Evolutionary conservation across 352 stramenopile species (phyloP), one percentile per base, ranked within the genome.

Genomic region (Globisporangium abappressorium): DNA sequence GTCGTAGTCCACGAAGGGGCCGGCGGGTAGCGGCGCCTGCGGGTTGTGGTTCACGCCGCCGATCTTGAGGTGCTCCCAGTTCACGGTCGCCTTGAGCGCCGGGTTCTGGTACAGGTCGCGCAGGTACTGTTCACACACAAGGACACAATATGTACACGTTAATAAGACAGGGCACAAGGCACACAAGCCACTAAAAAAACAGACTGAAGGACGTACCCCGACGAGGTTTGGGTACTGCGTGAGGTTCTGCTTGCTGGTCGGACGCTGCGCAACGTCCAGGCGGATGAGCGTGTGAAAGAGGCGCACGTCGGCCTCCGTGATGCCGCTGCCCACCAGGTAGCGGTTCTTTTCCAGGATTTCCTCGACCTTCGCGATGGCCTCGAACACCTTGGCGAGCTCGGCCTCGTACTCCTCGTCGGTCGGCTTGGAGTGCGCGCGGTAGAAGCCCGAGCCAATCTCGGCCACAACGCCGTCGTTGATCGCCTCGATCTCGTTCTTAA

Each of bases 41-140:
- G 78, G 73, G 64, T 97, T 89, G 22, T 70, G 84, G 33, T 77
- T 80, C 70, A 85, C 96, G 71, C 97, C 97, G 71, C 96, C 88
- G 30, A 71, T 73, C 74, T 94, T 95, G 76, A 97, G 95, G 70
- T 97, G 87, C 22, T 89, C 61, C 78, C 97, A 95, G 65, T 95
- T 74, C 5, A 95, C 73, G 11, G 81, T 85, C 22, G 78, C 72
- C 22, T 78, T 36, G 18, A 97, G 70, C 8, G 72, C 84, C 22
- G 77, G 72, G 34, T 84, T 85, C 64, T 97, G 85, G 69, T 96
- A 97, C 30, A 97, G 76, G 51, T 71, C 66, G 28, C 54, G 58
- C 51, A 71, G 6, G 47, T 71, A 71, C 65, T 65, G 20, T 5
- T 3, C 38, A 26, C 24, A 26, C 24, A 26, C 24, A 26, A 26